Base-by-base conservation (phyloP, 2,329 filamentous ascomycete genomes). In the Mycosphaerella sp. region DNA sequence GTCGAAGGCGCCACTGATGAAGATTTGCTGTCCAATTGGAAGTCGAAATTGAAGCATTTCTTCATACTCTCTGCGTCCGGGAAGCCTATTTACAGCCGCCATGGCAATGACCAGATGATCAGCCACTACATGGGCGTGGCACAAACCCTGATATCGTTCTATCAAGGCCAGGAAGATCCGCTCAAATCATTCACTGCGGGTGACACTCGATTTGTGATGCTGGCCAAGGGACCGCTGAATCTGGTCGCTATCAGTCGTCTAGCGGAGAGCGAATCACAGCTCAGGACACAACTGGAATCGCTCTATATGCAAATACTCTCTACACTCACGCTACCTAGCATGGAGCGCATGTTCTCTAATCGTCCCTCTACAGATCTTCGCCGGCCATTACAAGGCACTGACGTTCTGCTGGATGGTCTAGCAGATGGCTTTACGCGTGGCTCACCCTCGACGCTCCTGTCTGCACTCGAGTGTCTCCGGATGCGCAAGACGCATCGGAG, bases 261-360 rank as follows among this genome's bases (percentile, higher is more conserved):
- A 9, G 83, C 85, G n/a, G 93, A 98, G 69, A 96, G 88, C 66
- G 91, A 97, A 65, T 74, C 81, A 4, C 91, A 98, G 68, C 78
- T 98, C 16, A 82, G 87, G 48, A 80, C 83, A 16, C 93, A 98
- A 68, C 80, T 98, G 2, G 89, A 96, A 59, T 90, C 91, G 10
- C 73, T 98, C 34, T 98, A 98, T 69, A 97, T 95, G 87, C 93
- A 98, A 69, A 96, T 98, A 45, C 71, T 98, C 21, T 97, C 93
- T 1, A 98, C 94, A 0, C 73, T 98, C 53, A 98, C 93, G 0
- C 77, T 98, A 7, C 91, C 93, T 0, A 86, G 82, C 12, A 78
- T 98, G 58, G 87, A 84, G 44, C 87, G 85, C 62, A 87, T 97
- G 53, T 98, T 98, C 65, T 85, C 83, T 10, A 82, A 90, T 58